Conservation (phyloP, 805 yeast genomes). For the Nakazawaea ernobii region DNA sequence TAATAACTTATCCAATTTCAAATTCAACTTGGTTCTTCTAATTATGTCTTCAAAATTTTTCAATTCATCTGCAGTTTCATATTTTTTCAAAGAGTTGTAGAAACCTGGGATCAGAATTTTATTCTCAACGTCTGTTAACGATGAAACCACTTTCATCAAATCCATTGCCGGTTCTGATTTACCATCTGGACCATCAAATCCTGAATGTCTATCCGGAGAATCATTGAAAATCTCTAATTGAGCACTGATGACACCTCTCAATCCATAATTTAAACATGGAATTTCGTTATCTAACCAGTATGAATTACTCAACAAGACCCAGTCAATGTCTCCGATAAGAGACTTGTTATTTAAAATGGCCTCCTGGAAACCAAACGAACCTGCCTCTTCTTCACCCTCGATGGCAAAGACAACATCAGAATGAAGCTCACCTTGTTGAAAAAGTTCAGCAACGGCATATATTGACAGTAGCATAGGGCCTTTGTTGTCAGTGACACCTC, state of each 20-base stretch:
- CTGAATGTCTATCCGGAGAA: slow-evolving; percentile 88
- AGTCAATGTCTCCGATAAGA: slow-evolving; percentile 71
- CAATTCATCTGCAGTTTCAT: slow-evolving; percentile 49
- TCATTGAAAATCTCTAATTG: slow-evolving; percentile 66
- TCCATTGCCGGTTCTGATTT: slow-evolving; percentile 93
- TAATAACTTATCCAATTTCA: slow-evolving; percentile 46
- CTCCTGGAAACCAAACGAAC: slow-evolving; percentile 78
- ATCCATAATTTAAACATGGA: slow-evolving; percentile 92
- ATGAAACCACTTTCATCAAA: slow-evolving; percentile 63
- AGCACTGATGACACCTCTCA: slow-evolving; percentile 85
- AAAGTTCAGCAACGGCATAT: slow-evolving; percentile 75
- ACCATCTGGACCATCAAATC: slow-evolving; percentile 96
- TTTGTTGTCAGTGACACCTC: slow-evolving; percentile 93
- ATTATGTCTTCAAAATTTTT: slow-evolving; percentile 57
- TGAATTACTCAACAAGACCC: slow-evolving; percentile 85
- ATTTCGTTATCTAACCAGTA: slow-evolving; percentile 88
- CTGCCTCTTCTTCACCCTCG: slow-evolving; percentile 96
- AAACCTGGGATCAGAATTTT: slow-evolving; percentile 61
- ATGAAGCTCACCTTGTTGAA: slow-evolving; percentile 41
- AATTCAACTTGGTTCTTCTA: slow-evolving; percentile 24
- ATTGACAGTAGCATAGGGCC: slow-evolving; percentile 89
- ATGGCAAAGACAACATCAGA: slow-evolving; percentile 77
- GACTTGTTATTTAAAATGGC: slow-evolving; percentile 47
- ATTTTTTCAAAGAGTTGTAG: slow-evolving; percentile 57
- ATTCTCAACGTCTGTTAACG: slow-evolving; percentile 53